A percentile compares a stretch with the other conserved stretches of the same genome.
Conservation (phyloP, 257 asterid genomes). For the Solanum chaucha region DNA sequence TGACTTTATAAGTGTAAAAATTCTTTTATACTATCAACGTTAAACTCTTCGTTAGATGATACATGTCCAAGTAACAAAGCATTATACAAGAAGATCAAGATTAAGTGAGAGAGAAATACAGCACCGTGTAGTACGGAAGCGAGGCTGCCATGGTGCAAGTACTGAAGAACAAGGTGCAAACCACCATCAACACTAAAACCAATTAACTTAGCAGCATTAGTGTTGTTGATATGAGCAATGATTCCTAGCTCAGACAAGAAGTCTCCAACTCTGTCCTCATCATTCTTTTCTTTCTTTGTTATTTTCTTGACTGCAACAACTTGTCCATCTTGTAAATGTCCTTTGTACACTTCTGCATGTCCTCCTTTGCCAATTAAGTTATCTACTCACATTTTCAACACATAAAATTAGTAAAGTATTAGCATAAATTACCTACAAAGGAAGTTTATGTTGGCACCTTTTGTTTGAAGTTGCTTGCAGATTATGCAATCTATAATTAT, state of each 20-base stretch:
- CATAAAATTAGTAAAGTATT: conserved; percentile 9
- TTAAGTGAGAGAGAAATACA: not conserved
- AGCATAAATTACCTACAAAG: not conserved
- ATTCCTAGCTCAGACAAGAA: conserved; percentile 89
- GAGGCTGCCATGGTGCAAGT: conserved; percentile 68
- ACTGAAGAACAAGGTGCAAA: conserved; percentile 76
- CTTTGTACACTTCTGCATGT: conserved; percentile 88
- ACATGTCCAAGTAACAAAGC: not conserved
- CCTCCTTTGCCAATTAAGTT: conserved; percentile 89
- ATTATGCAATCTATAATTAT: not conserved
- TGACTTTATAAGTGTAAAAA: not conserved
- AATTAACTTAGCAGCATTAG: conserved; percentile 62
- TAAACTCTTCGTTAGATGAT: not conserved
- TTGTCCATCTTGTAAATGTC: conserved; percentile 63
- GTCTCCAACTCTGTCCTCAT: conserved; percentile 72
- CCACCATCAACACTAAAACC: conserved; percentile 79
- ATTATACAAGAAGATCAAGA: not conserved
- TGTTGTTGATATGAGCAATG: conserved; percentile 86
- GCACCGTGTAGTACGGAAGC: conserved; percentile 63
- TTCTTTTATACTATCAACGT: not conserved
- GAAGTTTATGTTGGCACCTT: not conserved
- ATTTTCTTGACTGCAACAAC: conserved; percentile 87
- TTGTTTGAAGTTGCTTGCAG: not conserved
- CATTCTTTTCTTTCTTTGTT: conserved; percentile 43
- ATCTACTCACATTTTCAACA: conserved; percentile 23